A percentile compares a stretch with the other conserved stretches of the same genome.
Evolutionary conservation across 495 filamentous ascomycete genomes (phyloP).

Genomic region (Podospora bellae-mahoneyi): DNA sequence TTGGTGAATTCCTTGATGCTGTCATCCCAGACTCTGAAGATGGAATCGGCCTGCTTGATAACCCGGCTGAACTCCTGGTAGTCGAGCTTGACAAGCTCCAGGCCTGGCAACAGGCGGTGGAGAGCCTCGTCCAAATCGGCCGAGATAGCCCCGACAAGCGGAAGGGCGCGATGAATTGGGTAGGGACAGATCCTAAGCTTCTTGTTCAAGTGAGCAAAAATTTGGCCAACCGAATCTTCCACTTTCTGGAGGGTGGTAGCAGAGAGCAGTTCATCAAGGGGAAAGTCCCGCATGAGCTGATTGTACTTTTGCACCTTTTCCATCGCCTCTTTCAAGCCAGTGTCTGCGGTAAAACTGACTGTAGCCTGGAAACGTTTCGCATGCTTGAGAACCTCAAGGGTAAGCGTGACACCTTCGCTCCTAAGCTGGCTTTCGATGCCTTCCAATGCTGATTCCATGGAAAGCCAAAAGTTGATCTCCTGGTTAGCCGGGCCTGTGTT

Average conservation of each 20-base stretch:
- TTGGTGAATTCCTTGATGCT: constrained; percentile 96
- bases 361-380: constrained; percentile 96
- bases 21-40: constrained; percentile 92
- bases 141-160: constrained; percentile 97
- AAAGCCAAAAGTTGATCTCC: constrained; percentile 98
- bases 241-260: constrained; percentile 86
- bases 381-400: constrained; percentile 87
- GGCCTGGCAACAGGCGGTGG: constrained; percentile 79
- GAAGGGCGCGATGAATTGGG: constrained; percentile 84
- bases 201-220: constrained; percentile 93
- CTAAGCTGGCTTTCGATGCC: constrained; percentile 82
- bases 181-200: constrained; percentile 94
- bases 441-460: constrained; percentile 88
- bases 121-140: constrained; percentile 83
- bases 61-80: constrained; percentile 83
- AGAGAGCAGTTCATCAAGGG: constrained; percentile 87
- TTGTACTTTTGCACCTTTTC: constrained; percentile 98
- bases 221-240: constrained; percentile 79
- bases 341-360: constrained; percentile 92
- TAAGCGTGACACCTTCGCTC: constrained; percentile 85
- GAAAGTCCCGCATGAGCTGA: constrained; percentile 96
- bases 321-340: constrained; percentile 88
- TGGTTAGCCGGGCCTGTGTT: constrained; percentile 86
- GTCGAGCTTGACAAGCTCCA: constrained; percentile 83
- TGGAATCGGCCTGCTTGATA: constrained; percentile 75